Base-by-base conservation (phyloP, 108 stramenopile species). In the Pseudonitzschia multiseries region DNA sequence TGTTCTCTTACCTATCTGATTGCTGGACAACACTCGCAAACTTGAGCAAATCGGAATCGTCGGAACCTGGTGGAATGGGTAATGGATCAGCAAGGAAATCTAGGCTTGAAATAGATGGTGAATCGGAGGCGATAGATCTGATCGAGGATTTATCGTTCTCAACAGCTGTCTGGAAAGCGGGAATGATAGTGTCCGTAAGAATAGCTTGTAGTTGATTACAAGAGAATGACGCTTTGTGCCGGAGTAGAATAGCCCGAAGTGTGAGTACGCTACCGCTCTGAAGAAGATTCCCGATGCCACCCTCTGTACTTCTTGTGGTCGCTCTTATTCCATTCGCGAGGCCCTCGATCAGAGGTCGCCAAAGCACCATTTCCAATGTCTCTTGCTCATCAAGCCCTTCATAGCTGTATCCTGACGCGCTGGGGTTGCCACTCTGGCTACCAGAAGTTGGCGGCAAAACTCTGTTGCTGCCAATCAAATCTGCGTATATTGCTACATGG, bases 401-500 rank as follows among this genome's bases (percentile, higher is more conserved):
- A 56, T 95, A 93, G 33, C 89, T 91, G 57, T 80, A 91, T 36
- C 89, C 90, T 14, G 74, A 57, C n/a, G 52, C 63, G 36, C 69
- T 31, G 22, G 80, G 79, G 66, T 92, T 87, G 18, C 27, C 74
- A 17, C 65, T 60, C 61, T 87, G 82, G 28, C 65, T 52, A 44
- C 82, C 82, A 33, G 82, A 73, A 26, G 73, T 70, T 27, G 94
- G 90, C 24, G 91, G 90, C 51, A 84, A 69, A 74, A 91, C 71
- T 54, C 77, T 77, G 28, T 84, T 75, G 20, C 83, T 89, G 0
- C 89, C 95, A 14, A 96, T 84, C 21, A 91, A 62, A 79, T 96
- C 95, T 29, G 95, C 91, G 67, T 90, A 96, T 59, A 91, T 93
- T 66, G 92, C 95, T 29, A 82, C 82, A 69, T 96, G 92, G 80